Percentiles rank a stretch among this genome's conserved stretches.
Evolutionary conservation across 2,329 filamentous ascomycete species (phyloP).

Genomic region (Phoma sp.): DNA sequence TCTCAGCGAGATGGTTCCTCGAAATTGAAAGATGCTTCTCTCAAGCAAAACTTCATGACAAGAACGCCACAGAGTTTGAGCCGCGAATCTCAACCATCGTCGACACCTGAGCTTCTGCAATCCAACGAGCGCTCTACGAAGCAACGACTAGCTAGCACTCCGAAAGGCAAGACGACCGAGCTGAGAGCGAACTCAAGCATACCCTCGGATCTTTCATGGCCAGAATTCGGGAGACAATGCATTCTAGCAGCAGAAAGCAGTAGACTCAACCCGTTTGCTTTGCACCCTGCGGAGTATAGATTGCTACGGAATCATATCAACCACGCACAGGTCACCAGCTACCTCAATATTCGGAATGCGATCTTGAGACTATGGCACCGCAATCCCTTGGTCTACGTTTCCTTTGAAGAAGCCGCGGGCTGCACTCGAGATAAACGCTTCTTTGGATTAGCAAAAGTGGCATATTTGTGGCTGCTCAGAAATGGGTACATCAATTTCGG

Average conservation of each 20-base stretch:
- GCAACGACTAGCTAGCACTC: slow-evolving; percentile 28
- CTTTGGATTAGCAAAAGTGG: slow-evolving; percentile 87
- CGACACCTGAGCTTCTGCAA: slow-evolving; percentile 41
- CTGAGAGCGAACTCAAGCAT: slow-evolving; percentile 78
- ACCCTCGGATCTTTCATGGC: slow-evolving; percentile 73
- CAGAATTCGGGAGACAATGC: slow-evolving; percentile 89
- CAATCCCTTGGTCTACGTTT: slow-evolving; percentile 83
- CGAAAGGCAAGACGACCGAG: slow-evolving; percentile 35
- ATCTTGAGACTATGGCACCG: slow-evolving; percentile 89
- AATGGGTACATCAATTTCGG: slow-evolving; percentile 97
- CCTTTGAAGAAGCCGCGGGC: slow-evolving; percentile 84
- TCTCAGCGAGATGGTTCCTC: slow-evolving; percentile 13
- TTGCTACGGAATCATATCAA: slow-evolving; percentile 83
- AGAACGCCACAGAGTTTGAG: slow-evolving; percentile 33
- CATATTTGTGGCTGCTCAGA: slow-evolving; percentile 90
- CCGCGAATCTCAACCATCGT: slow-evolving; percentile 37
- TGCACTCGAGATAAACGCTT: slow-evolving; percentile 87
- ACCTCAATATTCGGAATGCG: slow-evolving; percentile 94
- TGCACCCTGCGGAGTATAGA: slow-evolving; percentile 84
- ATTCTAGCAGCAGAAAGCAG: slow-evolving; percentile 89
- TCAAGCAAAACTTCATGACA: slow-evolving; percentile 27
- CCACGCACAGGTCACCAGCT: slow-evolving; percentile 88
- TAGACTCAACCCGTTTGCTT: slow-evolving; percentile 84
- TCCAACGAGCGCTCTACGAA: slow-evolving; percentile 28
- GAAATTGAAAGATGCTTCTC: slow-evolving; percentile 19